Evolutionary conservation across 371 early-diverging fungal genomes (phyloP), one percentile per base, ranked within the genome.

Genomic region (Rhizopus sp.): DNA sequence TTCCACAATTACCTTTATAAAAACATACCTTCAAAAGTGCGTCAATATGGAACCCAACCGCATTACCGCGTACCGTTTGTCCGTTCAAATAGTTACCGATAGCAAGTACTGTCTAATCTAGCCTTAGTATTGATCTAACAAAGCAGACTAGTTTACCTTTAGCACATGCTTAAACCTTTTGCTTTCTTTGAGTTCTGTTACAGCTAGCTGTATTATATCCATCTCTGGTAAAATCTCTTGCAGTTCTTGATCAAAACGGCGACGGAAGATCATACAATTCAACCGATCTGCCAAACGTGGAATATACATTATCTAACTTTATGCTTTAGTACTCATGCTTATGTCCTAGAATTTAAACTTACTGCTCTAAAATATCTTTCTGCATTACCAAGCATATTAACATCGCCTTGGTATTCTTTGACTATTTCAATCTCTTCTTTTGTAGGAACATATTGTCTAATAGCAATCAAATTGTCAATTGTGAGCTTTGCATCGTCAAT

Each of bases 11-110:
- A 50, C n/a, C 7, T 13, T 3, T 50, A 5, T 7, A 38, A 38
- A 50, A 15, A 8, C 17, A 62, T 68, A 86, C 85, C 77, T 84
- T 84, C 16, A 88, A 68, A 7, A 93, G 62, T 0, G 86, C 84
- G 39, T 89, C 88, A 16, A 94, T 59, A 51, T 82, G 78, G 66
- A 91, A 94, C 0, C 93, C 93, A 60, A 77, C 77, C 2, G 95
- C 93, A 64, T 90, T 86, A 13, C 95, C 95, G 23, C 95, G 83
- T 66, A 87, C 87, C 7, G 89, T 84, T 29, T 85, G 77, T 8
- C 80, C 85, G 66, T 94, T 94, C 50, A 94, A 55, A 58, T 86
- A 88, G 65, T 94, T 94, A 1, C 95, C 95, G 57, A 94, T 76
- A 2, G 86, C 76, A 37, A 94, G 73, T 4, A 91, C 81, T 0